A percentile compares a stretch with the other conserved stretches of the same genome.
Evolutionary conservation across 2,329 filamentous ascomycete genomes (phyloP).

Genomic region (Emericellopsis cladophorae): DNA sequence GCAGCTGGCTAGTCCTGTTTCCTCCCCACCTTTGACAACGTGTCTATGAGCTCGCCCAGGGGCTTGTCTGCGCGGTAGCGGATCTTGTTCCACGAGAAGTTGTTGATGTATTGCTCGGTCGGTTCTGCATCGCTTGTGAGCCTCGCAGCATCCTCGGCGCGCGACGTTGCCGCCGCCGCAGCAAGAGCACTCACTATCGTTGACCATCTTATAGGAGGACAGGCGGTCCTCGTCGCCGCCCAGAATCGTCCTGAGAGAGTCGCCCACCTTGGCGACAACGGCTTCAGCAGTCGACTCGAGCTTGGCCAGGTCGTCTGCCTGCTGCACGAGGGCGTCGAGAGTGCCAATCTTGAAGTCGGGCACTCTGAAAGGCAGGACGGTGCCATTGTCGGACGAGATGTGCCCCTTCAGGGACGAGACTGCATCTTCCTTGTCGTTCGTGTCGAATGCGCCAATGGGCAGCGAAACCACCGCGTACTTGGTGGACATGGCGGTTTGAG

Average conservation of each 20-base stretch:
- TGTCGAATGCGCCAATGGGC: constrained; percentile 74
- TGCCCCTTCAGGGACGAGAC: constrained; percentile 62
- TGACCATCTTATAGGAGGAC: constrained; percentile 80
- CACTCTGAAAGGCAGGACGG: constrained; percentile 64
- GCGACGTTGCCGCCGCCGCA: no score
- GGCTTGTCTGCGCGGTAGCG: constrained; percentile 92
- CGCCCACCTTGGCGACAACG: constrained; percentile 78
- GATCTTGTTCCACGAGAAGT: constrained; percentile 94
- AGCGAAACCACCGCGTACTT: constrained; percentile 86
- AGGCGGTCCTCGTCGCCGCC: constrained; percentile 76
- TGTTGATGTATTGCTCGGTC: constrained; percentile 83
- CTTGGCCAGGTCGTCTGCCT: constrained; percentile 90
- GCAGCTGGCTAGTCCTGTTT: background rate
- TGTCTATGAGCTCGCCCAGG: constrained; percentile 74
- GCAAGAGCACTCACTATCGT: constrained; percentile 59
- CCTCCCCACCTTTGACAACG: constrained; percentile 63
- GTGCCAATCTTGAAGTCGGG: constrained; percentile 98
- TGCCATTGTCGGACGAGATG: constrained; percentile 62
- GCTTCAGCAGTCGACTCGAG: constrained; percentile 67
- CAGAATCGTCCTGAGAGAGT: constrained; percentile 71
- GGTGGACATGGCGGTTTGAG: constrained; percentile 25
- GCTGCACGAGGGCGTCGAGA: constrained; percentile 85
- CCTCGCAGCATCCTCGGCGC: background rate
- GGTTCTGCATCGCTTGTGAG: constrained; percentile 50
- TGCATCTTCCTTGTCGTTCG: constrained; percentile 69